Base-by-base conservation (phyloP, 345 rosid genomes). In the Melastoma malabathricum region DNA sequence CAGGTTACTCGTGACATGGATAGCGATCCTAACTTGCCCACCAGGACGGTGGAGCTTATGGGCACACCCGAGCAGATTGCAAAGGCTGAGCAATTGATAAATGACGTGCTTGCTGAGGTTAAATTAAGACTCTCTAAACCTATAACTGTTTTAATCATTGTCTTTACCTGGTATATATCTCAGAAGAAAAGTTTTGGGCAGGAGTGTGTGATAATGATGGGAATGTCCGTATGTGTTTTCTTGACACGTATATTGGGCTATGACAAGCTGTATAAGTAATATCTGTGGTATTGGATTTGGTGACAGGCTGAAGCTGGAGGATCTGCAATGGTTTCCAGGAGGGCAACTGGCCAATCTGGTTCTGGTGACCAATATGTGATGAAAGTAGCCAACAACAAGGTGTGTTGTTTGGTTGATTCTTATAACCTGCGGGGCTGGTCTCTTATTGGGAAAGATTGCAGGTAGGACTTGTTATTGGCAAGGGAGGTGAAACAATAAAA, bases 401-500 rank as follows among this genome's bases (percentile, higher is more conserved):
- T 88, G 70, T 55, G 18, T 16, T n/a, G 12, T 34, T 34, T 34
- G 10, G 12, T 7, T 34, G 2, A 34, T 8, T 34, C 12, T 2
- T 34, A 6, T 34, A 34, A 34, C 12, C 41, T 34, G 41, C 41
- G 2, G 41, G 41, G 41, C 0, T 34, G 10, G 41, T 9, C 41
- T 31, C 41, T 34, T 9, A n/a, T 31, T 58, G 13, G 3, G 48
- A 50, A 10, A 58, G 60, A 50, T 71, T 58, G 62, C 81, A 93
- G 99, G 99, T 93, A 73, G 99, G 99, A 64, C 62, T 93, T 67
- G 97, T 93, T 22, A 93, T 93, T 71, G 99, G 99, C 55, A 93
- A 93, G 83, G 97, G 99, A 52, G 99, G 99, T 15, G 99, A 93
- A 48, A 79, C 96, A 18, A 93, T 93, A 56, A 93, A 93, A 84